phyloP scores from a whole-genome alignment of 768 basidiomycete species.

The Hypsizygus marmoreus region DNA sequence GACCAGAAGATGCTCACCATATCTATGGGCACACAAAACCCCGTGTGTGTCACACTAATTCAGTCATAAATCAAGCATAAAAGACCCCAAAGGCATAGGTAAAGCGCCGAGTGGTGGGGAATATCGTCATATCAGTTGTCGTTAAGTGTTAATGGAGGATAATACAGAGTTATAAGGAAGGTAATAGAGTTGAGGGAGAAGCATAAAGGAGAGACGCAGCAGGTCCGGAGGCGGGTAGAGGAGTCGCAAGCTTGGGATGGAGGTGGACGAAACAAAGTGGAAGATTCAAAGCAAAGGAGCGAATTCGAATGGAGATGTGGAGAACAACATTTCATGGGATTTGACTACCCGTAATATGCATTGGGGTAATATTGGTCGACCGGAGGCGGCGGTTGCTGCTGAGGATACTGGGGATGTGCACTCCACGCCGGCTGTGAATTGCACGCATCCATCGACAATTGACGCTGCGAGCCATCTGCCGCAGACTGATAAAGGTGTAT shows the following conservation, averaged over 20 bases:
- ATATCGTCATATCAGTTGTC: no score
- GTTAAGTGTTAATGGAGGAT: background rate
- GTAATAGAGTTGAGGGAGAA: no score
- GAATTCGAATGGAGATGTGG: background rate
- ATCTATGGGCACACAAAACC: background rate
- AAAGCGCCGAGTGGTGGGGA: no score
- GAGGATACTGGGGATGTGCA: conserved; percentile 9
- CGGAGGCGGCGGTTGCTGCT: conserved; percentile 1
- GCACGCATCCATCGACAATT: conserved; percentile 1
- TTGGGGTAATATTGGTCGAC: conserved; percentile 10
- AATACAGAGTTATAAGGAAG: background rate
- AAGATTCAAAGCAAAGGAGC: background rate
- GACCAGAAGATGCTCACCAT: no score
- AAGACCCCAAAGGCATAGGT: background rate
- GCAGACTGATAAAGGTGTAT: conserved; percentile 12
- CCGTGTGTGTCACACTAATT: background rate
- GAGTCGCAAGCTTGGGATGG: background rate
- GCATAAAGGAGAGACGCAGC: background rate
- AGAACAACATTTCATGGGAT: no score
- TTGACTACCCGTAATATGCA: conserved; percentile 7
- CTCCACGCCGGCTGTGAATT: conserved; percentile 9
- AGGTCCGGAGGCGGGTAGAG: no score
- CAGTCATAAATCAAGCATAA: conserved; percentile 17
- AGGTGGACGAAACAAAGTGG: background rate
- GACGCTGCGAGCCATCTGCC: background rate